Evolutionary conservation across 352 stramenopile species (phyloP).

Genomic region (Pythium rishiriense): DNA sequence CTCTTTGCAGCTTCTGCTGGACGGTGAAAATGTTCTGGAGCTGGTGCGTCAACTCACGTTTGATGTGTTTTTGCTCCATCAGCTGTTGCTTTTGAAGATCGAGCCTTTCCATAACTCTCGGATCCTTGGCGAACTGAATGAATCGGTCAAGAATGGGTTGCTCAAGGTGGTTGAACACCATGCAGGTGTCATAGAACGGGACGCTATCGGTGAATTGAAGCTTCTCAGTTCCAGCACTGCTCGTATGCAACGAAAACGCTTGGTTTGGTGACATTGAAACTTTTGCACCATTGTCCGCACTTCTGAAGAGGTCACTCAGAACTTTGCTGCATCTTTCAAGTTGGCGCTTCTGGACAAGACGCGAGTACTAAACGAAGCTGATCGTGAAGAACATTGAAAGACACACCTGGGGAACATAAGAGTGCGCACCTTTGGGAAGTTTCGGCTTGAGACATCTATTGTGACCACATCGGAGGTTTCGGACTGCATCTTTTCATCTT

Average conservation of each 20-base stretch:
- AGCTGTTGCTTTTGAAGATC: conserved; percentile 53
- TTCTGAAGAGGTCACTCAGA: conserved; percentile 54
- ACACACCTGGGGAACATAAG: background rate
- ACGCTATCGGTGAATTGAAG: conserved; percentile 62
- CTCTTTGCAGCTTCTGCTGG: conserved; percentile 37
- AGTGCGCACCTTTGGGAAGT: conserved; percentile 53
- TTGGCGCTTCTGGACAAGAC: conserved; percentile 50
- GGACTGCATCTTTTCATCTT: conserved; percentile 51
- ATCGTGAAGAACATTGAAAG: background rate
- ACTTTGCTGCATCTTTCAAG: conserved; percentile 47
- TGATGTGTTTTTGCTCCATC: conserved; percentile 47
- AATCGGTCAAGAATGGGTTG: conserved; percentile 68
- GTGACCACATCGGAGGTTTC: conserved; percentile 45
- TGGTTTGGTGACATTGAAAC: conserved; percentile 39
- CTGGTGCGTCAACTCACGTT: conserved; percentile 44
- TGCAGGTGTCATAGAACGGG: conserved; percentile 52
- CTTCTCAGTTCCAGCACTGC: conserved; percentile 42
- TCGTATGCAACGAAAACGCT: conserved; percentile 49
- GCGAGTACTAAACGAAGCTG: conserved; percentile 35
- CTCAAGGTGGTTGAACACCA: conserved; percentile 73
- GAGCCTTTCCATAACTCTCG: conserved; percentile 55
- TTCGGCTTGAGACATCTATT: conserved; percentile 56
- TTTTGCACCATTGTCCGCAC: conserved; percentile 23
- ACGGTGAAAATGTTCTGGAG: conserved; percentile 51
- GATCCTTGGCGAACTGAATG: conserved; percentile 65